Percentiles rank a stretch among this genome's conserved stretches.
These are phyloP conservation scores for Oryza longistaminata DNA, from an alignment of 176 grass and related monocot genomes.

Conservation along the genomic window DNA sequence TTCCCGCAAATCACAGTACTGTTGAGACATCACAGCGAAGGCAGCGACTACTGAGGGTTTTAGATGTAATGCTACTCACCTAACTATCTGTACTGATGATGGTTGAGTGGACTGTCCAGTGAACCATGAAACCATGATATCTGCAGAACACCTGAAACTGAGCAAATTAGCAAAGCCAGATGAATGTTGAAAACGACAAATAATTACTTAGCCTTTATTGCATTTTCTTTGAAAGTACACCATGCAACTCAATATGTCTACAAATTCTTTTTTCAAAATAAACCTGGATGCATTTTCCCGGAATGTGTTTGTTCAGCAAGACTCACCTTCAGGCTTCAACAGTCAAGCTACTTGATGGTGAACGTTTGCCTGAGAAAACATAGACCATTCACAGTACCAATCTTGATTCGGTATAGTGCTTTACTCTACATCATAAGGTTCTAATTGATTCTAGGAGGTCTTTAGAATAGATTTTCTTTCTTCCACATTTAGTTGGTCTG, in stretches of 20 bases:
- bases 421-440: neutral
- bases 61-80: neutral
- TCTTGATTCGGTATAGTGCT: neutral
- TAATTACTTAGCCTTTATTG: neutral
- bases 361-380: neutral
- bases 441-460: neutral
- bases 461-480: conserved; percentile 25
- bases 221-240: conserved; percentile 8
- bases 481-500: neutral
- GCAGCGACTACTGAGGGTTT: neutral
- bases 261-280: neutral
- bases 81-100: conserved; percentile 8
- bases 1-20: neutral
- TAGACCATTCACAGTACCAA: neutral
- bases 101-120: neutral
- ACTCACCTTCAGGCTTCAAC: conserved; percentile 19
- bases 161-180: conserved; percentile 11
- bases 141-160: conserved; percentile 20
- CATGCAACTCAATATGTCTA: neutral
- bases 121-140: conserved; percentile 37
- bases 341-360: neutral
- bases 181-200: neutral
- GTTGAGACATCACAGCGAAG: conserved; percentile 17
- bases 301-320: neutral
- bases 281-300: conserved; percentile 19